Percentiles rank a stretch among this genome's conserved stretches.
Conservation (phyloP, 2,329 filamentous ascomycete species). For the Pseudogymnoascus sp. region DNA sequence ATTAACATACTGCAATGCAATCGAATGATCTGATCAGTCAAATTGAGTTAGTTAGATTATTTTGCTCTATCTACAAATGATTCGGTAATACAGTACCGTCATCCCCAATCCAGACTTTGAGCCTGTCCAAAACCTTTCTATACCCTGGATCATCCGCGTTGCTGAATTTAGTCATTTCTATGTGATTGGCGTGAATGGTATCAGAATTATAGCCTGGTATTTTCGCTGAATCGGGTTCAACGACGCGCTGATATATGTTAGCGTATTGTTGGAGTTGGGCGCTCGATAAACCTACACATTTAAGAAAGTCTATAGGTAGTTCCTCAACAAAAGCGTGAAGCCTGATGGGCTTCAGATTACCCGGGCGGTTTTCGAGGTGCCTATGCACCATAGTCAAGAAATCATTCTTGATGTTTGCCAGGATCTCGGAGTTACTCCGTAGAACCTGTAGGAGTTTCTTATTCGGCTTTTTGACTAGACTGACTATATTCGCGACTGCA, state of each 20-base stretch:
- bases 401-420: slow-evolving; percentile 19
- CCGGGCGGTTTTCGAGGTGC: neutral
- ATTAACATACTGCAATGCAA: neutral
- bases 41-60: neutral
- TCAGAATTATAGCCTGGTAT: slow-evolving; percentile 24
- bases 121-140: slow-evolving; percentile 1
- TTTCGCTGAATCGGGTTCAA: slow-evolving; percentile 26
- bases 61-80: neutral
- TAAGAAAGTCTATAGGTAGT: slow-evolving; percentile 21
- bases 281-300: slow-evolving; percentile 10
- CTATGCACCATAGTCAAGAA: slow-evolving; percentile 25
- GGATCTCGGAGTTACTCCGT: slow-evolving; percentile 21
- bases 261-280: neutral
- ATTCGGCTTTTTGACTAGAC: slow-evolving; percentile 28
- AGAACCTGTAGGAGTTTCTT: slow-evolving; percentile 24
- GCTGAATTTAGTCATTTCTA: slow-evolving; percentile 28
- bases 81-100: neutral
- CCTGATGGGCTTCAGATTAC: slow-evolving; percentile 17
- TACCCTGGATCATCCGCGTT: slow-evolving; percentile 12
- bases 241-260: slow-evolving; percentile 14
- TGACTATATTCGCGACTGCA: slow-evolving; percentile 23
- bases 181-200: slow-evolving; percentile 27
- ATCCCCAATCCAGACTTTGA: slow-evolving; percentile 1
- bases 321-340: slow-evolving; percentile 32
- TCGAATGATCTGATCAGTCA: neutral